These are phyloP conservation scores for Phylloboletellus chloephorus DNA, from an alignment of 1,284 basidiomycete genomes.

Conservation along the genomic window DNA sequence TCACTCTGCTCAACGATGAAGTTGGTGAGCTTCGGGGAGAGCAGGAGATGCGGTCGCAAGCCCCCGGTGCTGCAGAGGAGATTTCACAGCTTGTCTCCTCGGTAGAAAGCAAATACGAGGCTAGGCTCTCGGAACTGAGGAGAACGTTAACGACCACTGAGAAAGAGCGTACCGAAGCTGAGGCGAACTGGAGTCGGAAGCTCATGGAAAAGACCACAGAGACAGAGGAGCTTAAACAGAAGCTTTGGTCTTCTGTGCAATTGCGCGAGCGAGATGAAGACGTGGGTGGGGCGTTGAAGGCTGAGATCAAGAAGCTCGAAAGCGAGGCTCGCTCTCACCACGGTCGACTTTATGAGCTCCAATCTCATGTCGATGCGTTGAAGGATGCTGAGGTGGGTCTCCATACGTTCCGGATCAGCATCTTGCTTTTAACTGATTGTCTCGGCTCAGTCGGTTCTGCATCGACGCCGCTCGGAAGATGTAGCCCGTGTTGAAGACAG, in stretches of 20 bases:
- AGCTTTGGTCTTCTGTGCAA: conserved; percentile 53
- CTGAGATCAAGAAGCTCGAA: conserved; percentile 49
- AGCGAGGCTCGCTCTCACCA: conserved; percentile 45
- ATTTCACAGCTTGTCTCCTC: conserved; percentile 73
- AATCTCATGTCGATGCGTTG: conserved; percentile 44
- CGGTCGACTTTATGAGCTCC: conserved; percentile 44
- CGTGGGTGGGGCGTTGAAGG: conserved; percentile 48
- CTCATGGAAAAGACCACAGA: conserved; percentile 72
- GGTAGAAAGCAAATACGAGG: conserved; percentile 72
- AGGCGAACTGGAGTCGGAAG: conserved; percentile 81
- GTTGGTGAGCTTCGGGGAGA: conserved; percentile 60
- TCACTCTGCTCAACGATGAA: conserved; percentile 67
- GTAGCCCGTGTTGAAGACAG: conserved; percentile 41
- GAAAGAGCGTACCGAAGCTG: conserved; percentile 71
- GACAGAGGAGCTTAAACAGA: conserved; percentile 63
- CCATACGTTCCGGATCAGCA: background rate
- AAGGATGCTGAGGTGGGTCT: conserved; percentile 55
- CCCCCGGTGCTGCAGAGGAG: conserved; percentile 54
- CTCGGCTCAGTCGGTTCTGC: conserved; percentile 39
- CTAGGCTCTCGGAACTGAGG: conserved; percentile 66
- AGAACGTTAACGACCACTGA: conserved; percentile 53
- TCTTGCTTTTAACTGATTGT: background rate
- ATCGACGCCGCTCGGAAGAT: conserved; percentile 42
- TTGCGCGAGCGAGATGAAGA: conserved; percentile 57
- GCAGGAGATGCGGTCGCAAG: conserved; percentile 43